Base-by-base conservation (phyloP, 371 early-diverging fungal genomes). In the Circinella minor region DNA sequence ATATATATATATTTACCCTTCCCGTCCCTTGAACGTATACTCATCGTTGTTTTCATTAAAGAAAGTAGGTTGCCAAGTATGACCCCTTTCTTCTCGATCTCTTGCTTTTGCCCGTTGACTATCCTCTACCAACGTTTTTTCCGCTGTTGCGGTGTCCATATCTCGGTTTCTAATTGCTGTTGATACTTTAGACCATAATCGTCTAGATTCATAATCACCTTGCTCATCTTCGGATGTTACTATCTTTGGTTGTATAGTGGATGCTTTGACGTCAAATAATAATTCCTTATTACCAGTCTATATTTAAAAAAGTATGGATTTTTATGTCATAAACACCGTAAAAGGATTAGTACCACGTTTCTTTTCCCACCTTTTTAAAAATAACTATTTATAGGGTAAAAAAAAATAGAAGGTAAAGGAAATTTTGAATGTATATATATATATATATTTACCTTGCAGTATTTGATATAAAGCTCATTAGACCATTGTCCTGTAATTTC, bases 401-500 rank as follows among this genome's bases (percentile, higher is more conserved):
- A 11, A 11, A 43, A 43, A 43, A 11, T 6, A 43, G 43, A 9
- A 11, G 43, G 43, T 6, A 9, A 43, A 9, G 3, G 6, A 9
- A 9, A 11, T 43, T 43, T 1, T 43, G 11, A 3, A 9, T 43
- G 3, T 43, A 43, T 43, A 39, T 39, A 39, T 9, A 39, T n/a
- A n/a, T n/a, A n/a, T n/a, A n/a, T n/a, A 17, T 43, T 37, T 60
- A 71, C 74, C 71, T 74, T 74, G 67, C 48, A 63, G 46, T 67
- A 59, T 61, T 81, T 82, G 66, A 93, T 89, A 61, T 83, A 86
- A 43, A 93, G 81, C 49, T 81, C 84, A 18, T 93, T 92, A 38
- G 93, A 87, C 97, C 97, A 97, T 70, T 92, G 92, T 38, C 97
- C 97, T 43, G 84, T 76, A 66, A 97, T 81, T 18, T 92, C 93